Evolutionary conservation across 352 stramenopile species (phyloP), one percentile per base, ranked within the genome.

Genomic region (Phytopythium vexans): DNA sequence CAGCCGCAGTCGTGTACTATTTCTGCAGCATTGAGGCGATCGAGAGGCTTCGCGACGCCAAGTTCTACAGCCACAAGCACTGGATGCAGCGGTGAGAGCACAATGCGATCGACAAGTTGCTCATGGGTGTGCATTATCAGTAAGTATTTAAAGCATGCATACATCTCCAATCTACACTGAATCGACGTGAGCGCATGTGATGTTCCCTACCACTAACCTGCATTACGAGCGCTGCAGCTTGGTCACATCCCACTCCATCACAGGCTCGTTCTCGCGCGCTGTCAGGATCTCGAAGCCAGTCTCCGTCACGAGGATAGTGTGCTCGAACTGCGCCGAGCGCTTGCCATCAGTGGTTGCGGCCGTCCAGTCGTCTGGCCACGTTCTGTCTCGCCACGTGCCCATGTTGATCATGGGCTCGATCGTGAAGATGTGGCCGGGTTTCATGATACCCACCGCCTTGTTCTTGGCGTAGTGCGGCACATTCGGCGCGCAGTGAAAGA

Each of bases 381-480:
- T 97, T 56, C 72, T 56, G 60, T 88, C 81, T 89, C 91, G 60
- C 86, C 77, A 83, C 62, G 70, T 65, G 38, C 71, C 96, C n/a
- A 95, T 68, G 77, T 99, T 99, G 68, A 99, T 98, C 97, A 99
- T 99, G 14, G 97, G 97, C 68, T 99, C 97, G 52, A 99, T 98
- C 0, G 97, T 99, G 72, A 99, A 99, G 33, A 98, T 94, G 68
- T 98, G 90, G 35, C 95, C 95, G 8, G 86, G 81, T 54, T 96
- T 97, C 89, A 99, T 98, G 15, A 97, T 89, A 34, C 96, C 96
- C 49, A 88, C 72, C 6, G 94, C 89, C 68, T 99, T 98, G 64
- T 99, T 98, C 72, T 98, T 98, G 32, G 89, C 77, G 64, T 98
- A 98, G 69, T 99, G 96, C 5, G 94, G 94, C 4, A 99, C 82